Evolutionary conservation across 805 yeast species (phyloP), one percentile per base, ranked within the genome.

Genomic region (Jamesozyma rosinii): DNA sequence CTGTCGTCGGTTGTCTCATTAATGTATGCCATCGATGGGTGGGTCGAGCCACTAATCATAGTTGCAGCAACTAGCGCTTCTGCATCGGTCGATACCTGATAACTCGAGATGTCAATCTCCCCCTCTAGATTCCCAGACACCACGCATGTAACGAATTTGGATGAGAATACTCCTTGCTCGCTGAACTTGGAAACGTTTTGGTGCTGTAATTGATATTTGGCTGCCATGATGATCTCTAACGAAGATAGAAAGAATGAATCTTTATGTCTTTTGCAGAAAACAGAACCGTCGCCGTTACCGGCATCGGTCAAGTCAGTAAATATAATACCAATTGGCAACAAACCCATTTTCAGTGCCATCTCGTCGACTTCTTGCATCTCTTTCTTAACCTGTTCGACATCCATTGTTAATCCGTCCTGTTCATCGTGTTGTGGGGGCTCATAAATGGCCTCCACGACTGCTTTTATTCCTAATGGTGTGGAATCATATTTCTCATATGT

Each of bases 111-210:
- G 56, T 90, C 98, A 56, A 92, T 90, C 48, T 90, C 95, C 19
- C 94, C 92, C 39, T 77, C 65, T 13, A 72, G 58, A 49, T 95
- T 94, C n/a, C 99, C 99, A 1, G 94, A 77, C 2, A 92, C 72
- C 19, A 88, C 90, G 66, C 97, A 89, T 0, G 97, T 90, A 17
- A 89, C 90, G 59, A 87, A 92, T 57, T 87, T 86, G 8, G 97
- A 88, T 14, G 95, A 83, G 59, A 76, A 92, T 22, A 57, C 53
- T 2, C 87, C 85, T 9, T 74, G 62, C 24, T 72, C 76, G 22
- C 83, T 72, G 72, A 78, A 81, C 52, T 76, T 77, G 33, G 85
- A 72, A 15, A 65, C 56, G 57, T 81, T 83, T 17, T 87, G 84
- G 54, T 76, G 69, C 46, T 67, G 65, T 17, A 71, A 57, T 66